Base-by-base conservation (phyloP, 352 stramenopile species). In the Globisporangium cylindrosporum region DNA sequence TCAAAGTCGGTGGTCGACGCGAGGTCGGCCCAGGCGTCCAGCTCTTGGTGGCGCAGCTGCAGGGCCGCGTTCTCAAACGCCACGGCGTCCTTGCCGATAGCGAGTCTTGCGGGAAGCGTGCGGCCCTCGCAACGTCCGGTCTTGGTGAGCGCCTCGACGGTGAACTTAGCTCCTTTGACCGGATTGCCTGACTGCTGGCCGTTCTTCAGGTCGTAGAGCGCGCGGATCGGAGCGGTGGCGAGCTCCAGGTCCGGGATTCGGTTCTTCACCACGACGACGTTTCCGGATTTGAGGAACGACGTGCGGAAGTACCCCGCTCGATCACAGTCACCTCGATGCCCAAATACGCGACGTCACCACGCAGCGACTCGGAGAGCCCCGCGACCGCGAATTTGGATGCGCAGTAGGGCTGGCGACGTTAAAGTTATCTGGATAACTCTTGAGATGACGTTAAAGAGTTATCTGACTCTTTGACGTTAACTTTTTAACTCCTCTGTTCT, bases 301-400 rank as follows among this genome's bases (percentile, higher is more conserved):
- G 74, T 84, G 20, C 77, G 77, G 59, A 84, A 84, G 8, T 68
- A 71, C 1, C 74, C 77, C 14, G 72, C 67, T 84, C 77, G 55
- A 84, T 49, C 14, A 49, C 18, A n/a, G 15, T 49, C 41, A 49
- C 41, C 4, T 49, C 18, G 15, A 22, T 22, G 36, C 71, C 71
- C 6, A 84, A 64, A 0, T 62, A 67, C 10, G 69, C 70, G 36
- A 84, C 67, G 27, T 81, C 72, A 14, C 73, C 73, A 10, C 73
- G 70, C 18, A 84, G 64, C 24, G 74, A 72, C 66, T 78, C 48
- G 7, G 77, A 71, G 51, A 81, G 68, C 0, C 70, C 76, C 5
- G 76, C 73, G 41, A 84, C 73, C 32, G 77, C 74, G 32, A 81
- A 84, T 59, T 81, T 84, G 67, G 72, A 80, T 2, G 74, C 73